Evolutionary conservation across 495 filamentous ascomycete genomes (phyloP).

Genomic region (Paragyromitra xinjiangensis): DNA sequence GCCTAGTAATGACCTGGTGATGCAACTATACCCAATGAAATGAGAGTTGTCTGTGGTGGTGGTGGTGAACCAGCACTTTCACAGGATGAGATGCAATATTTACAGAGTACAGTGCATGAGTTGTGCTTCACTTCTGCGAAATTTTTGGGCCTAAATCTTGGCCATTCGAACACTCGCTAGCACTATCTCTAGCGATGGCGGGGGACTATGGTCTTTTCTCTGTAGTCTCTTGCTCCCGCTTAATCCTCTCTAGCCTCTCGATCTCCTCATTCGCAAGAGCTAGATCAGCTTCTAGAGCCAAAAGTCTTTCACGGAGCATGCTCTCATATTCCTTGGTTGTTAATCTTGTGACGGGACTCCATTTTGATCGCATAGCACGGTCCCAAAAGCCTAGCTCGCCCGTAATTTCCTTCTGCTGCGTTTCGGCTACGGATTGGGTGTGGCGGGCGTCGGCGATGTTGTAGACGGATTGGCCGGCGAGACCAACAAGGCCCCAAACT

Average conservation of each 20-base stretch:
- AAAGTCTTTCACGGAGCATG: constrained; percentile 77
- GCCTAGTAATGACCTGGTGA: neutral
- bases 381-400: constrained; percentile 40
- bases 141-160: neutral
- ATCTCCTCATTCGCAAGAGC: constrained; percentile 87
- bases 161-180: neutral
- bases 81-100: too few species aligned
- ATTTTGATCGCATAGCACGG: constrained; percentile 66
- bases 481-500: constrained; percentile 71
- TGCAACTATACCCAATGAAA: neutral
- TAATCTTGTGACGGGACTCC: constrained; percentile 80
- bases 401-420: constrained; percentile 13
- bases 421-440: constrained; percentile 42
- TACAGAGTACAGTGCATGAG: neutral
- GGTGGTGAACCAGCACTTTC: neutral
- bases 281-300: constrained; percentile 84
- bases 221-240: constrained; percentile 19
- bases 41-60: neutral
- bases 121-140: neutral
- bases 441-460: constrained; percentile 64
- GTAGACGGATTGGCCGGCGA: constrained; percentile 68
- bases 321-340: constrained; percentile 80
- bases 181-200: neutral
- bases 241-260: constrained; percentile 63
- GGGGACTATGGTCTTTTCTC: constrained; percentile 10